phyloP scores from a whole-genome alignment of 352 stramenopile genomes.

The Globisporangium iwayamae region DNA sequence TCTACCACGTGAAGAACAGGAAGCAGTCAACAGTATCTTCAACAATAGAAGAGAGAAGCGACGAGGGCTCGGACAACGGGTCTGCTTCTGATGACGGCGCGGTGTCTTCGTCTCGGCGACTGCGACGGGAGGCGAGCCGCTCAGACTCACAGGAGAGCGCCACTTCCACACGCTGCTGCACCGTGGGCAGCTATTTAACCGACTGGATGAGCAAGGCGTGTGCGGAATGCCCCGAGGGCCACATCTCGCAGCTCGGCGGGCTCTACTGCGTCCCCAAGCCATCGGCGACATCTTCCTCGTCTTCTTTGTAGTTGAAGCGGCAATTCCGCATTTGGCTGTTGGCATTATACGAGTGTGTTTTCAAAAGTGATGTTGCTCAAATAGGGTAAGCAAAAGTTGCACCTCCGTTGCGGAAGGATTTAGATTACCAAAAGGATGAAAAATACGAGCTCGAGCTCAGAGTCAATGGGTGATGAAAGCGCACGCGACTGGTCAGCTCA shows the following conservation, averaged over 20 bases:
- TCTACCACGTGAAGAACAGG: background rate
- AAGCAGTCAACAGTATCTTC: background rate
- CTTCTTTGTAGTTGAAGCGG: background rate
- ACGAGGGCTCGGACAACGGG: background rate
- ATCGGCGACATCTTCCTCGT: background rate
- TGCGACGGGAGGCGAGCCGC: background rate
- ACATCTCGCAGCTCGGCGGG: background rate
- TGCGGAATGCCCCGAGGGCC: background rate
- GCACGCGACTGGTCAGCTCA: background rate
- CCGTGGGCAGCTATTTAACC: background rate
- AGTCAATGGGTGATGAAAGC: background rate
- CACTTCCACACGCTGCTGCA: background rate
- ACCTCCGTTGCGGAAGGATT: background rate
- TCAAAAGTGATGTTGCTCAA: background rate
- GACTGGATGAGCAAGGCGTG: background rate
- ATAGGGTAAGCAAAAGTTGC: background rate
- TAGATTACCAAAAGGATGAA: background rate
- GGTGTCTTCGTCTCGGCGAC: background rate
- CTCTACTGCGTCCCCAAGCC: background rate
- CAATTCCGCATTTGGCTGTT: background rate
- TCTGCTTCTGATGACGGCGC: background rate
- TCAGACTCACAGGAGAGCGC: background rate
- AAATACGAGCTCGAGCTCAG: background rate
- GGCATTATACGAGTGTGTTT: background rate
- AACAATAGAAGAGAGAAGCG: background rate